Conservation (phyloP, 2,329 filamentous ascomycete species). For the Trichoderma hamatum region DNA sequence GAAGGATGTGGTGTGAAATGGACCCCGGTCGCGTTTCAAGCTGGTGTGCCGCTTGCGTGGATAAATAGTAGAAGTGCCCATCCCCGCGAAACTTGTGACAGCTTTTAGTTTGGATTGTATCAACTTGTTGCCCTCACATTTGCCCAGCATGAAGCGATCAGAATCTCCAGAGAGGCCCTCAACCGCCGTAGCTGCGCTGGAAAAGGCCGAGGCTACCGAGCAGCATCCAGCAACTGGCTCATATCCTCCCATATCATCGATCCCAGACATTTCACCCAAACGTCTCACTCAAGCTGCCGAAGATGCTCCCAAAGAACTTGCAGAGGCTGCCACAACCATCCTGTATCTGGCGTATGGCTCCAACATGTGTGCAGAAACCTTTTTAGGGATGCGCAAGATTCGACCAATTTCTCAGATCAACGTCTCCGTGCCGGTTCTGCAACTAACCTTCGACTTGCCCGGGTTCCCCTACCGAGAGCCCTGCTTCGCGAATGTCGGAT, state of each 20-base stretch:
- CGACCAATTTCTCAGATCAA: slow-evolving; percentile 78
- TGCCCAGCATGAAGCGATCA: slow-evolving; percentile 9
- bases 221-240: slow-evolving; percentile 31
- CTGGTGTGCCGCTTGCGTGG: not conserved
- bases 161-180: not conserved
- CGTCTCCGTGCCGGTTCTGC: slow-evolving; percentile 77
- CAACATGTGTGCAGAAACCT: slow-evolving; percentile 80
- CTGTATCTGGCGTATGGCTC: slow-evolving; percentile 91
- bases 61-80: not conserved
- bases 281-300: slow-evolving; percentile 39
- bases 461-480: slow-evolving; percentile 87
- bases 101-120: not conserved
- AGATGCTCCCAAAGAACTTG: slow-evolving; percentile 32
- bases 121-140: not conserved
- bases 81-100: not conserved
- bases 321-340: slow-evolving; percentile 52
- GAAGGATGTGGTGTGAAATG: slow-evolving; percentile 2
- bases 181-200: slow-evolving; percentile 31
- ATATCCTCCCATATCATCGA: slow-evolving; percentile 39
- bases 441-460: slow-evolving; percentile 81
- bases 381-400: slow-evolving; percentile 76
- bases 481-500: slow-evolving; percentile 83
- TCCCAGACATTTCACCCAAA: slow-evolving; percentile 38
- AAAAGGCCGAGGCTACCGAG: slow-evolving; percentile 33
- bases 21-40: slow-evolving; percentile 14